A percentile compares a stretch with the other conserved stretches of the same genome.
Conservation (phyloP, 108 stramenopile species). For the Fistulifera solaris region DNA sequence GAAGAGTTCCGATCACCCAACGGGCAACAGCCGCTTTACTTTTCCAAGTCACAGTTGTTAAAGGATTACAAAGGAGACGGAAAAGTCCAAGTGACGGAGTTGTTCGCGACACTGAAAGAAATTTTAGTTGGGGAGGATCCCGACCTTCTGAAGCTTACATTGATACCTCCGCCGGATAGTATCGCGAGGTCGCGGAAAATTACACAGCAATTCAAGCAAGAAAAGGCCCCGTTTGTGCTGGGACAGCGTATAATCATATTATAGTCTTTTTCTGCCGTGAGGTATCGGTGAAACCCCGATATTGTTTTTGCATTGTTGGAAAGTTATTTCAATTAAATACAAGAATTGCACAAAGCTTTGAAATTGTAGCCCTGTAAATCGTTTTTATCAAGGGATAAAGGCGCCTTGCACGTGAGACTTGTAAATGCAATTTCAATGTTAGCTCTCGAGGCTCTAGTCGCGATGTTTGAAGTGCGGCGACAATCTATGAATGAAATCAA, state of each 20-base stretch:
- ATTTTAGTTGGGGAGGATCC: constrained; percentile 44
- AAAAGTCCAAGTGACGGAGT: constrained; percentile 41
- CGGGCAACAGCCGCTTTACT: constrained; percentile 49
- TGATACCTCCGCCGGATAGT: constrained; percentile 61
- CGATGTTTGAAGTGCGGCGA: no score
- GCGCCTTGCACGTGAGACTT: no score
- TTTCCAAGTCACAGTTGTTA: constrained; percentile 51
- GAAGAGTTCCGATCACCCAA: constrained; percentile 35
- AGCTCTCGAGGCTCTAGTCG: no score
- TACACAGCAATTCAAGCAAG: background rate
- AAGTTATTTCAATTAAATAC: no score
- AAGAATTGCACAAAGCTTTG: no score
- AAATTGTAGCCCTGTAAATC: no score
- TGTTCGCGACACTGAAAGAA: constrained; percentile 49
- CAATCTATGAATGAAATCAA: no score
- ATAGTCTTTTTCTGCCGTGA: no score
- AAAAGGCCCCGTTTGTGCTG: background rate
- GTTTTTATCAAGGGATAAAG: no score
- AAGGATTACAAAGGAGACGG: constrained; percentile 15
- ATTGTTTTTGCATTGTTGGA: no score
- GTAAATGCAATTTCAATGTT: no score
- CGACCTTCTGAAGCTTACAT: constrained; percentile 39
- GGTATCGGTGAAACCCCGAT: no score
- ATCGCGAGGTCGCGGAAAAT: constrained; percentile 18
- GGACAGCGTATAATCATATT: constrained; percentile 1